Evolutionary conservation across 805 yeast species (phyloP), one percentile per base, ranked within the genome.

Genomic region (Dipodascus geniculatus): DNA sequence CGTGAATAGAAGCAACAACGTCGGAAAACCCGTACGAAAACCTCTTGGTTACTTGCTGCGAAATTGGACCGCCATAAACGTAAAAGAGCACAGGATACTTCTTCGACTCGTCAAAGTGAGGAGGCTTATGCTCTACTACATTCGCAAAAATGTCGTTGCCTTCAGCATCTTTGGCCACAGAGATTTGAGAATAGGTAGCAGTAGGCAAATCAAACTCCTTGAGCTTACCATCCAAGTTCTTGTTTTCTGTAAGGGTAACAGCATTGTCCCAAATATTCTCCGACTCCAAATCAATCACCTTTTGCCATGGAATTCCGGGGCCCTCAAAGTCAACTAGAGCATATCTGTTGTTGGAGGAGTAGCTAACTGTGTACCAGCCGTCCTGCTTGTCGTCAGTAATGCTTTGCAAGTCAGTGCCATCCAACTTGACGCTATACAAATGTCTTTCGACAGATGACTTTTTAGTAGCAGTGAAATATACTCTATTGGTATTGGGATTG

Each of bases 21-120:
- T 85, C 78, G 56, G 90, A 85, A 68, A 88, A 90, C 6, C 77
- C 74, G 31, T 85, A 70, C 0, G 77, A 64, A 62, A 81, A 88
- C 14, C 71, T 64, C 57, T 85, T 80, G 48, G 75, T 71, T 3
- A 91, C 96, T 53, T 79, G 73, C 67, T 93, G 98, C 3, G 96
- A 85, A 35, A 89, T 93, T 6, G 99, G 99, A 0, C 99, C 99
- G 22, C 96, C 97, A 64, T 93, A 93, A 2, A 89, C 89, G 65
- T 77, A 89, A 65, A 93, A 91, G 55, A 93, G 73, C 0, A 93
- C 81, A 0, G 98, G 98, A 65, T 91, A 89, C 65, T 82, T 74
- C 61, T 74, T 71, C 19, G 59, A 62, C 6, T 69, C 61, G 61
- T 86, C 77, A 65, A 93, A 93, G 58, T 75, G 71, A 48, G 82